Conservation (phyloP, 2,329 filamentous ascomycete genomes). For the Metarhizium anisopliae region DNA sequence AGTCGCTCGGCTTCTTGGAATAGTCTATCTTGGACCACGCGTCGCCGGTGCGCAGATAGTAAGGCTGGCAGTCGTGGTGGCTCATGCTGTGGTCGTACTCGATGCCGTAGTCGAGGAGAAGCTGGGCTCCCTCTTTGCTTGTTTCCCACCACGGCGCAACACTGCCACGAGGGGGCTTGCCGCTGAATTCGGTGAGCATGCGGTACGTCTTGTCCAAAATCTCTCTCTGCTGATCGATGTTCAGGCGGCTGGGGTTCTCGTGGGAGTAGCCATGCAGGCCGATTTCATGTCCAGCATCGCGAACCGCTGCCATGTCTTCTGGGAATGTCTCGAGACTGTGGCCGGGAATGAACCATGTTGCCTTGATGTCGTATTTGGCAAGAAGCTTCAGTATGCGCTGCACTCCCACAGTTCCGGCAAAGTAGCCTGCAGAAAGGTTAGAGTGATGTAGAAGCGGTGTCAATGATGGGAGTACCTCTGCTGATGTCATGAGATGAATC, state of each 20-base stretch:
- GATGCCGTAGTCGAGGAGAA: conserved; percentile 57
- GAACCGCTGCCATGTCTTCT: conserved; percentile 32
- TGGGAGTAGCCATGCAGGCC: conserved; percentile 65
- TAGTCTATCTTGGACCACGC: conserved; percentile 61
- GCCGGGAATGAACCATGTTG: conserved; percentile 43
- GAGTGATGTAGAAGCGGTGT: background rate
- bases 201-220: conserved; percentile 67
- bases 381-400: conserved; percentile 61
- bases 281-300: conserved; percentile 39
- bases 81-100: conserved; percentile 62
- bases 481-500: conserved; percentile 65
- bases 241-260: conserved; percentile 66
- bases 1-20: conserved; percentile 48
- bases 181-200: conserved; percentile 59
- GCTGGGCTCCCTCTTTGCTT: conserved; percentile 55
- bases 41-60: conserved; percentile 55
- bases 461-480: conserved; percentile 38
- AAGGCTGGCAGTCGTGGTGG: conserved; percentile 55
- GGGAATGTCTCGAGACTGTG: conserved; percentile 41
- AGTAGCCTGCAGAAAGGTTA: conserved; percentile 37
- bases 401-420: conserved; percentile 59
- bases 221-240: conserved; percentile 63
- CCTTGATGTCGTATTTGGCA: conserved; percentile 62
- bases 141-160: conserved; percentile 72
- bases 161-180: conserved; percentile 62